Evolutionary conservation across 345 rosid genomes (phyloP), one percentile per base, ranked within the genome.

Genomic region (Eucalyptus erythrocorys): DNA sequence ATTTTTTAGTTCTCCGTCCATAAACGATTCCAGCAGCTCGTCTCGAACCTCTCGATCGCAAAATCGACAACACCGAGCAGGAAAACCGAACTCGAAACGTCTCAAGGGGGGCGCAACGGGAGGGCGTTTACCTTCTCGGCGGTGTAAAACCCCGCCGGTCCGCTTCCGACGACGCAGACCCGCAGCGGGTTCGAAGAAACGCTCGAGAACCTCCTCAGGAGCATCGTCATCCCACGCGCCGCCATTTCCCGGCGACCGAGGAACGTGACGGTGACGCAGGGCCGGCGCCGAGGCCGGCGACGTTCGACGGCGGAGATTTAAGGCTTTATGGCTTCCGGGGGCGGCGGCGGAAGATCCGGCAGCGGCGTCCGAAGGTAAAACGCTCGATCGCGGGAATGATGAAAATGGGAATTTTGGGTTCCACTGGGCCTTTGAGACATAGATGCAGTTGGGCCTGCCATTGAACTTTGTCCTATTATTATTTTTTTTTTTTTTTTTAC

Each of bases 111-210:
- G 49, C 48, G 13, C 8, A 30, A 43, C 59, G 50, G 81, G 32
- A 59, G 85, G 32, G 15, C 76, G 50, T 87, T 87, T 89, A 96
- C 99, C 94, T 96, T 97, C 48, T 96, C 99, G 45, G 99, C 98
- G 32, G 99, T 94, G 88, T 96, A 97, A 91, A 94, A 94, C 48
- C 99, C 99, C 87, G 98, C 98, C 51, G 99, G 99, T 86, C 99
- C 99, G 87, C 97, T 94, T 57, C 99, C 99, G 71, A 96, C 99
- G 34, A 97, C 89, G 87, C 99, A 97, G 85, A 96, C 96, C 30
- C 96, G 96, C 2, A 95, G 87, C 87, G 95, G 96, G 87, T 88
- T 90, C n/a, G 95, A 88, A 64, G 95, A 90, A 24, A 89, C 27
- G 82, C 47, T 76, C 27, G 82, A 76, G 9, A 76, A 76, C 47